Conservation (phyloP, 23 red algal genomes). For the Agarophyton chilense region DNA sequence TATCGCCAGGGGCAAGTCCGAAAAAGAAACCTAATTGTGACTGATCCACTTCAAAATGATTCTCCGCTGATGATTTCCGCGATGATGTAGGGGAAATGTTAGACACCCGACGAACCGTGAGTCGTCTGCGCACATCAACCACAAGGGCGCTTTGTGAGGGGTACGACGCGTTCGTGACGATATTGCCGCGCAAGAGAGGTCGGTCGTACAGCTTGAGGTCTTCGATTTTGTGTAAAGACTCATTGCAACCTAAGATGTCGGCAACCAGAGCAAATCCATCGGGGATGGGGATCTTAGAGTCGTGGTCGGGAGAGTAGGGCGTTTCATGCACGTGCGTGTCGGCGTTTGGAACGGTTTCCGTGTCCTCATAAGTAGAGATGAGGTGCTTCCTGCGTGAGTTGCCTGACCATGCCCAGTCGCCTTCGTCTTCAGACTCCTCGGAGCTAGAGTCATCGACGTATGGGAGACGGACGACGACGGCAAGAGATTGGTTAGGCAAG, state of each 20-base stretch:
- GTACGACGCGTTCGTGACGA: neutral
- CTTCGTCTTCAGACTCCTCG: slow-evolving; percentile 27
- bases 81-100: slow-evolving; percentile 4
- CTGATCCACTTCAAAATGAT: slow-evolving; percentile 28
- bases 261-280: slow-evolving; percentile 32
- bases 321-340: slow-evolving; percentile 22
- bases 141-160: slow-evolving; percentile 20
- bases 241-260: neutral
- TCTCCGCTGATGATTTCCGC: neutral
- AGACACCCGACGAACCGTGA: slow-evolving; percentile 26
- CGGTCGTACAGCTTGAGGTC: slow-evolving; percentile 46
- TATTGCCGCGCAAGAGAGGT: neutral
- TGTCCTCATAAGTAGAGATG: slow-evolving; percentile 60
- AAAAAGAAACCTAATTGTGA: slow-evolving; percentile 46
- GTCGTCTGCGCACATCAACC: slow-evolving; percentile 25
- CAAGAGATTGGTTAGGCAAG: slow-evolving; percentile 25
- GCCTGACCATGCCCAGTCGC: neutral
- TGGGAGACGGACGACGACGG: slow-evolving; percentile 23
- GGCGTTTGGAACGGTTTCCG: slow-evolving; percentile 6
- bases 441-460: slow-evolving; percentile 16
- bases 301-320: neutral
- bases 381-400: slow-evolving; percentile 8
- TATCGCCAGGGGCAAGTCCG: slow-evolving; percentile 40
- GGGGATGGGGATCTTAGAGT: slow-evolving; percentile 15
- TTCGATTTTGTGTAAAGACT: slow-evolving; percentile 1